Evolutionary conservation across 768 basidiomycete species (phyloP), one percentile per base, ranked within the genome.

Genomic region (Serpula lacrymans): DNA sequence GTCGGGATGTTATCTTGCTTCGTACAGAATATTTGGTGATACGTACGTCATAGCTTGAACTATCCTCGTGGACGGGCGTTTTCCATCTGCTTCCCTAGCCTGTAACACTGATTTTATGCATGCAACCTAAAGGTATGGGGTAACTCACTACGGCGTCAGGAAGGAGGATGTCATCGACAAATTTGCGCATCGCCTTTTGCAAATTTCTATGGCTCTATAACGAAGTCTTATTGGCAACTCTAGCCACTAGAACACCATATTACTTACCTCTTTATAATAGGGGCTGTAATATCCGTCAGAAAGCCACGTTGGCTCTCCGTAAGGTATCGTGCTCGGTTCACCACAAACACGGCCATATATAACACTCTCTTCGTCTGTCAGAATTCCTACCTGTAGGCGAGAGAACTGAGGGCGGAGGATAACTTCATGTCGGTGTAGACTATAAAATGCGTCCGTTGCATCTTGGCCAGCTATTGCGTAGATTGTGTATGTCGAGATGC

Each of bases 301-400:
- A 33, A 89, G 64, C 84, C 87, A 90, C 2, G 79, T 80, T 1
- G 87, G 85, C 54, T 92, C 89, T 2, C 75, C 84, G 56, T 87
- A 90, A 0, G 89, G 89, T 1, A 91, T 82, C 46, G 64, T 61
- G 49, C 80, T 83, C 30, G 84, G 55, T 41, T 71, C 67, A 2
- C 85, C 86, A 4, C 67, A 50, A 18, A 62, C 63, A 12, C 64
- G 67, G 16, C 69, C 58, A 38, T 70, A 53, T 32, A 88, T 65
- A 34, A 69, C 54, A 29, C 72, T 70, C 46, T 71, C 60, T 63
- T 84, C 75, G 28, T 77, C 83, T 36, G 75, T 63, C 45, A 89
- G 72, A 8, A 63, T 64, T 25, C 85, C 87, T 42, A 88, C 74
- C 49, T 75, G 72, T 4, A 88, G 65, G 18, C 82, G 72, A 40